Conservation (phyloP, 257 asterid genomes). For the Solanum arcanum region DNA sequence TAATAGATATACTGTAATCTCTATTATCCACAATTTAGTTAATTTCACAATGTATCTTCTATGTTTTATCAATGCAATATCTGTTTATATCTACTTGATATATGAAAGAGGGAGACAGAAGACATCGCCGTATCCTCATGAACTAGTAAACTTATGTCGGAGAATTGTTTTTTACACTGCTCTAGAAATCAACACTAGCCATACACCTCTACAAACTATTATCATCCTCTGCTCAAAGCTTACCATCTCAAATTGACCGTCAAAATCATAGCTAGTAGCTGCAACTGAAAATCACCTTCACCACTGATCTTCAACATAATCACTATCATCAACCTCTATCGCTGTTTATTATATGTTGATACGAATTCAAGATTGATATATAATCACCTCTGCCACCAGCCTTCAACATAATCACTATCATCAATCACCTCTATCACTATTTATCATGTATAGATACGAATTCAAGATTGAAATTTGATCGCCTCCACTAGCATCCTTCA, state of each 20-base stretch:
- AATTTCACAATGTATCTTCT: too few relatives aligned
- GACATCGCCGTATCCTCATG: not conserved
- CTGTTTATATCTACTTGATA: not conserved
- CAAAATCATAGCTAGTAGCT: not conserved
- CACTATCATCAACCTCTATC: not conserved
- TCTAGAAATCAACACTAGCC: not conserved
- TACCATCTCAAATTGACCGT: not conserved
- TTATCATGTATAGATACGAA: not conserved
- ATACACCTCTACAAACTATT: not conserved
- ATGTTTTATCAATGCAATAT: not conserved
- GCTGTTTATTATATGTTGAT: too few relatives aligned
- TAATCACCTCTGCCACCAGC: not conserved
- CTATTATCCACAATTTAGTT: not conserved
- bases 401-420: not conserved
- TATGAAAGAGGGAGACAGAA: not conserved
- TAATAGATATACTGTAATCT: too few relatives aligned
- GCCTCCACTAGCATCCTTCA: not conserved
- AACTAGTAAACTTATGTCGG: not conserved
- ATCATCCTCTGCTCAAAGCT: too few relatives aligned
- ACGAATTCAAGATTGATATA: too few relatives aligned
- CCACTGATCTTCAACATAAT: not conserved
- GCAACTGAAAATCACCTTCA: not conserved
- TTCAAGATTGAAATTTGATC: not conserved
- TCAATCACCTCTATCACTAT: not conserved
- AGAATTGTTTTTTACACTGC: not conserved